A percentile compares a stretch with the other conserved stretches of the same genome.
Evolutionary conservation across 352 stramenopile genomes (phyloP).

Genomic region (Phytopythium helicoides): DNA sequence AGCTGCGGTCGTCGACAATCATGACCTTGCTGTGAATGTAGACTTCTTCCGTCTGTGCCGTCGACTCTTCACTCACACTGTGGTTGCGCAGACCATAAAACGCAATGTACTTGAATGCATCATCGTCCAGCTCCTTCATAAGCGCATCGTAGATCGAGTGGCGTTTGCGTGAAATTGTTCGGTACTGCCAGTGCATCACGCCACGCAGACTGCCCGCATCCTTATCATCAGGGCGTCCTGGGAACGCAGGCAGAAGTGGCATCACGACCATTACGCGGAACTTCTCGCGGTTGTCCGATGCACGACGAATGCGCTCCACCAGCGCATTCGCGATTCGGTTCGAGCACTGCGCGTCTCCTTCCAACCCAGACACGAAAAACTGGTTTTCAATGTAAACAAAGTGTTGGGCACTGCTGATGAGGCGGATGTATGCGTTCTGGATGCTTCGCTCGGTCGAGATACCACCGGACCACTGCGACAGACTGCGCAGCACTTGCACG

Average conservation of each 20-base stretch:
- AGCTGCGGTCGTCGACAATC: constrained; percentile 80
- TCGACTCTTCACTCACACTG: constrained; percentile 22
- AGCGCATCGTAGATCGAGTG: constrained; percentile 82
- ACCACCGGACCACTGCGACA: constrained; percentile 82
- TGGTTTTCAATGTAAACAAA: constrained; percentile 94
- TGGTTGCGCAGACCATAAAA: constrained; percentile 83
- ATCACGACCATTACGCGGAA: constrained; percentile 87
- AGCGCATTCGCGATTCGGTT: constrained; percentile 85
- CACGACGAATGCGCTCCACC: constrained; percentile 70
- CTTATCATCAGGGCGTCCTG: constrained; percentile 75
- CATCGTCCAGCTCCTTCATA: constrained; percentile 66
- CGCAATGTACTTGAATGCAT: constrained; percentile 87
- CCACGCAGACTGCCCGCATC: constrained; percentile 77
- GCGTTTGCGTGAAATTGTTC: constrained; percentile 77
- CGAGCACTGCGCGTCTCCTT: constrained; percentile 73
- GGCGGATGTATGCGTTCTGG: constrained; percentile 87
- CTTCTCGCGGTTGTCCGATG: constrained; percentile 75
- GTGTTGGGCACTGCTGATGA: constrained; percentile 84
- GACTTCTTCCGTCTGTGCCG: constrained; percentile 69
- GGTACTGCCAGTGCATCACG: constrained; percentile 89
- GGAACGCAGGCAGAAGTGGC: constrained; percentile 80
- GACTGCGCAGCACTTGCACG: constrained; percentile 70
- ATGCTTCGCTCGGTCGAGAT: constrained; percentile 85
- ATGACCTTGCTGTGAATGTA: constrained; percentile 93
- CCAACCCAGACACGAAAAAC: constrained; percentile 86